These are phyloP conservation scores for Penicillium sp. DNA, from an alignment of 2,329 filamentous ascomycete species.

Conservation along the genomic window DNA sequence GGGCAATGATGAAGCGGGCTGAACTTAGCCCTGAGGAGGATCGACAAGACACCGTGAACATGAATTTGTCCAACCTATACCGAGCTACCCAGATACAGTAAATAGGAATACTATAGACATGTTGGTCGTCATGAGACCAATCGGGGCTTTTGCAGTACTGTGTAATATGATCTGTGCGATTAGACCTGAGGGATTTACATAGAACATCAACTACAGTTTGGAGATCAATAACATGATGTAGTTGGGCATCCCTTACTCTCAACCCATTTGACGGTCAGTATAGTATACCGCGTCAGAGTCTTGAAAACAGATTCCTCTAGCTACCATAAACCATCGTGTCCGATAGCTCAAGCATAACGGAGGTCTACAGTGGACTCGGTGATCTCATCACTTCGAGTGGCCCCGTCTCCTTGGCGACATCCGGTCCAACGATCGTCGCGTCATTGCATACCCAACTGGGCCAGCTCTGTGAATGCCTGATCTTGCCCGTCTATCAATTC, in stretches of 20 bases:
- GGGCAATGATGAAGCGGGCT: background rate
- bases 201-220: background rate
- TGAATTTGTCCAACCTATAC: background rate
- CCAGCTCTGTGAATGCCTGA: slow-evolving; percentile 15
- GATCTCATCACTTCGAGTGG: slow-evolving; percentile 12
- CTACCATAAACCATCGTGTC: background rate
- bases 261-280: no score
- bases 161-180: no score
- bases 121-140: background rate
- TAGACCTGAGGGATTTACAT: no score
- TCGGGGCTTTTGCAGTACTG: no score
- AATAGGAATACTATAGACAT: background rate
- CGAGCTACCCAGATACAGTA: background rate
- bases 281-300: no score
- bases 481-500: background rate
- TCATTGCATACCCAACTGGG: slow-evolving; percentile 29
- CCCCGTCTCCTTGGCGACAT: slow-evolving; percentile 26
- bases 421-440: slow-evolving; percentile 20
- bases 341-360: background rate
- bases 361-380: slow-evolving; percentile 1
- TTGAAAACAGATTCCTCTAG: background rate
- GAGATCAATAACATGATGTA: no score
- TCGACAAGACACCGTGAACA: background rate
- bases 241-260: no score
- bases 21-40: slow-evolving; percentile 6